These are phyloP conservation scores for Zea mays DNA, from an alignment of 176 grass and related monocot genomes.

Conservation along the genomic window DNA sequence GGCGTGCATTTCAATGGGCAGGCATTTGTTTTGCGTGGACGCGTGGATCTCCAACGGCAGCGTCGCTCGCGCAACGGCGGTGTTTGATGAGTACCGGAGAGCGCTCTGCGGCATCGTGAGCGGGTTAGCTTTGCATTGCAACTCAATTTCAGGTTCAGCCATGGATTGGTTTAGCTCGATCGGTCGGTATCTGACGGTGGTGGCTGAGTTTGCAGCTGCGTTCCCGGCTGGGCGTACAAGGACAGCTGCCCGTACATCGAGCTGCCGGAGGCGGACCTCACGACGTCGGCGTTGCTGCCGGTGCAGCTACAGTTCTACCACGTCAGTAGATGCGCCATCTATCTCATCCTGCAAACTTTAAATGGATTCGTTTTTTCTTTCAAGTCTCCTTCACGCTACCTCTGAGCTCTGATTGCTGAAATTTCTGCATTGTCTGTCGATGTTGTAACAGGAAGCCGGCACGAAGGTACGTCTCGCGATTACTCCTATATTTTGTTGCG, in stretches of 20 bases:
- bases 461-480: constrained; percentile 61
- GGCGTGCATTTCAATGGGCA: background rate
- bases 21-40: constrained; percentile 49
- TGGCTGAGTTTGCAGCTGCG: constrained; percentile 31
- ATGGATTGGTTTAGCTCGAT: background rate
- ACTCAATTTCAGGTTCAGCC: background rate
- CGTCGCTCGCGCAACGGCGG: constrained; percentile 3
- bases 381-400: background rate
- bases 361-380: background rate
- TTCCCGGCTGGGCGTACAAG: constrained; percentile 81
- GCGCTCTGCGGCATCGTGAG: constrained; percentile 47
- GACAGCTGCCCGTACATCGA: constrained; percentile 51
- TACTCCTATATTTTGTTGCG: too few relatives aligned
- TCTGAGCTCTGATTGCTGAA: constrained; percentile 22
- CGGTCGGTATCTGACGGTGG: background rate
- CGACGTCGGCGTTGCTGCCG: constrained; percentile 50
- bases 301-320: constrained; percentile 78
- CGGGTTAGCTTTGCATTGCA: constrained; percentile 42
- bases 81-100: constrained; percentile 56
- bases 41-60: constrained; percentile 38
- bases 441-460: constrained; percentile 60
- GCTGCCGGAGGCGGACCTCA: constrained; percentile 48
- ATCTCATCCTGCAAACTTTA: background rate
- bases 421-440: constrained; percentile 23
- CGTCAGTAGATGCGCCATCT: constrained; percentile 28